Base-by-base conservation (phyloP, 306 rosid species). In the Senna siamea region DNA sequence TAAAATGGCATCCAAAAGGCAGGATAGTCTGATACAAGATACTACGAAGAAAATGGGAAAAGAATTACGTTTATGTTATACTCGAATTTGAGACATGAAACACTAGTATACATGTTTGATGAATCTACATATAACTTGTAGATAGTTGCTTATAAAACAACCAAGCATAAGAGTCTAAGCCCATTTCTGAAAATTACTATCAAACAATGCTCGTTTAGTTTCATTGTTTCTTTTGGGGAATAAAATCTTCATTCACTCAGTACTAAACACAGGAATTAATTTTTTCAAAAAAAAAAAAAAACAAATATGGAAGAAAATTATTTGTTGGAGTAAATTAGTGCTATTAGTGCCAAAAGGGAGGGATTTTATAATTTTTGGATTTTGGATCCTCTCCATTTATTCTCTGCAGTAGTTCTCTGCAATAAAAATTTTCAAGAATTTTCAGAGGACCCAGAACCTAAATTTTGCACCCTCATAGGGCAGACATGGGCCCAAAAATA, bases 251-350 rank as follows among this genome's bases (percentile, higher is more conserved):
- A 52, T 61, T 19, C 60, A 47, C 23, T 30, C 18, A 0, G 12
- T 35, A 44, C 23, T 53, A 20, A 37, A 38, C 37, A 53, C 23
- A 74, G 8, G 34, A 44, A 68, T 20, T 35, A 0, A 5, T 35
- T 20, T 53, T 60, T 38, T 67, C 18, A 2, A 43, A 2, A 43
- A 72, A 35, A 71, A n/a, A n/a, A 26, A 55, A 28, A 11, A 14
- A 76, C 48, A 54, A 23, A 71, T 48, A 9, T n/a, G 4, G 47
- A 70, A 28, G 66, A 76, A 75, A 67, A 51, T n/a, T 51, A 51
- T 51, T 18, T 17, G 23, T n/a, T 51, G 26, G 23, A 51, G 23
- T 17, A n/a, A n/a, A 17, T 17, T 53, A 77, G 57, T n/a, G 12
- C 34, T 26, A 5, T n/a, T 64, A 60, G 51, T 50, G 35, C 46